A percentile compares a stretch with the other conserved stretches of the same genome.
Evolutionary conservation across 2,329 filamentous ascomycete species (phyloP).

Genomic region (Plenodomus lindquistii): DNA sequence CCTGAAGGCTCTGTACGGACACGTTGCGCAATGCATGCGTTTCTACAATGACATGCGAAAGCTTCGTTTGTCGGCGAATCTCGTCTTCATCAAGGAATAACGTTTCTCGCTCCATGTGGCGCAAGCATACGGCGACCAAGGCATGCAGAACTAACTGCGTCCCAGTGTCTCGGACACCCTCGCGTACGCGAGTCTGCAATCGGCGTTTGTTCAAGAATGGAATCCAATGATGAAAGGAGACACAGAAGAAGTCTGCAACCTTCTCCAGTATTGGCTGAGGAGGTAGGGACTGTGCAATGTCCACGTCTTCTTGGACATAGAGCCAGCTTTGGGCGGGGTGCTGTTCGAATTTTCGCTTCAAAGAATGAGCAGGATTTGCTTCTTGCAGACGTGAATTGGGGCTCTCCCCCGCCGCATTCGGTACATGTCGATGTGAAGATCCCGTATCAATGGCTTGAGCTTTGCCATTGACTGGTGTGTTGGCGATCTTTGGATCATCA

Average conservation of each 20-base stretch:
- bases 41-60: constrained; percentile 38
- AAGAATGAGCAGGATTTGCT: constrained; percentile 7
- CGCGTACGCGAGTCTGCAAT: constrained; percentile 27
- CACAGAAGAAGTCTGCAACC: constrained; percentile 35
- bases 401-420: neutral
- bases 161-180: constrained; percentile 15
- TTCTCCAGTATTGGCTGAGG: constrained; percentile 29
- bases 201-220: constrained; percentile 38
- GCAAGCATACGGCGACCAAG: constrained; percentile 31
- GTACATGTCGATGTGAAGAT: neutral
- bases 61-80: constrained; percentile 25
- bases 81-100: constrained; percentile 33
- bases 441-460: neutral
- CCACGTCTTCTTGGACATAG: constrained; percentile 23
- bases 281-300: constrained; percentile 33
- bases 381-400: neutral
- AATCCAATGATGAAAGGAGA: constrained; percentile 43
- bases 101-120: constrained; percentile 29
- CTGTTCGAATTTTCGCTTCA: constrained; percentile 31
- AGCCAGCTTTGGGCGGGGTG: constrained; percentile 17
- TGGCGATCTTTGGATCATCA: too few relatives aligned
- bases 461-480: neutral
- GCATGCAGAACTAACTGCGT: constrained; percentile 34
- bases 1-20: constrained; percentile 35
- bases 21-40: constrained; percentile 30